Percentiles rank a stretch among this genome's conserved stretches.
These are phyloP conservation scores for Lactarius akahatsu DNA, from an alignment of 768 basidiomycete genomes.

Conservation along the genomic window DNA sequence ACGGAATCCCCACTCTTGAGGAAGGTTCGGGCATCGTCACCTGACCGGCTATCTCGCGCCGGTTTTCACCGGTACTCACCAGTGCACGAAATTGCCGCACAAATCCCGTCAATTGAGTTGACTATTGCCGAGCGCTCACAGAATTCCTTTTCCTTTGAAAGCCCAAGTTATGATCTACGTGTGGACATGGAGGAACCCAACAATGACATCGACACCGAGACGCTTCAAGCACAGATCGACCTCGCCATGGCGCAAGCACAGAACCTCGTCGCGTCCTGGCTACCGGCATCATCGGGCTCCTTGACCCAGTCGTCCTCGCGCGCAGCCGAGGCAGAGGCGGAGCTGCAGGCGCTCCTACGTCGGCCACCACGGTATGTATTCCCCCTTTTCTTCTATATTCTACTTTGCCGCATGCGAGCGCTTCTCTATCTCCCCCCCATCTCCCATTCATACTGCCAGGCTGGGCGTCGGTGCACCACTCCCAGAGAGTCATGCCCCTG, in stretches of 20 bases:
- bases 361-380: constrained; percentile 64
- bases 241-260: constrained; percentile 76
- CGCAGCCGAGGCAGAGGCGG: constrained; percentile 38
- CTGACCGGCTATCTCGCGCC: no score
- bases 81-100: no score
- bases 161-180: constrained; percentile 13
- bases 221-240: constrained; percentile 80
- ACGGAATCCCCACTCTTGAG: no score
- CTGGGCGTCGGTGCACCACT: constrained; percentile 72
- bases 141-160: not conserved
- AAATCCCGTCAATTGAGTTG: not conserved
- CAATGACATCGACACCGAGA: constrained; percentile 59
- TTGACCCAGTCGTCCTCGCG: constrained; percentile 28
- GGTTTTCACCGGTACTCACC: no score
- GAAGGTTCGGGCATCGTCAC: no score
- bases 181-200: constrained; percentile 44
- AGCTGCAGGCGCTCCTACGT: constrained; percentile 66
- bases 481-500: constrained; percentile 42
- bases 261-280: constrained; percentile 73
- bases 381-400: not conserved
- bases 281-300: constrained; percentile 38
- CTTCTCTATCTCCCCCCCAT: constrained; percentile 17
- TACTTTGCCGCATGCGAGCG: not conserved
- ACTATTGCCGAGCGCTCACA: not conserved
- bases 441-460: constrained; percentile 38